Conservation (phyloP, 2,329 filamentous ascomycete species). For the Cladobotryum protrusum region DNA sequence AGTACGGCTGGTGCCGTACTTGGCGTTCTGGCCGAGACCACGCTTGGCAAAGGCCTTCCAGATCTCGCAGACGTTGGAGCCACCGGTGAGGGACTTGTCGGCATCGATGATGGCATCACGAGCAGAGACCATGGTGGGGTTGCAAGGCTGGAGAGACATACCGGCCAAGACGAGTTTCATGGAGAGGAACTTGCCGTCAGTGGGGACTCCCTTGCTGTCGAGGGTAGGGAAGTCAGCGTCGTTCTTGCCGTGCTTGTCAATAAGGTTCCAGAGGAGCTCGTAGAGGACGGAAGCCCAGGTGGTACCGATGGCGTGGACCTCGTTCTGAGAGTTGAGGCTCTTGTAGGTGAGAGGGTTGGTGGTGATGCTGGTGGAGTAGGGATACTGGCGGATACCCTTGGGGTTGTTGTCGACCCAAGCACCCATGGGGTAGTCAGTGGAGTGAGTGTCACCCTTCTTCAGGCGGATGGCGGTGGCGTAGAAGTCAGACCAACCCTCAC, state of each 20-base stretch:
- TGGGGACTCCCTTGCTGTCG: slow-evolving; percentile 37
- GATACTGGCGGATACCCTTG: slow-evolving; percentile 41
- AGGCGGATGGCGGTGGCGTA: slow-evolving; percentile 45
- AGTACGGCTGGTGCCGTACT: slow-evolving; percentile 23
- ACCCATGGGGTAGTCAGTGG: slow-evolving; percentile 42
- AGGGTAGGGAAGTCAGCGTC: slow-evolving; percentile 36
- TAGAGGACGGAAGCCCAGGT: slow-evolving; percentile 49
- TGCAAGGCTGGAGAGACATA: slow-evolving; percentile 51
- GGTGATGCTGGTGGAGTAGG: slow-evolving; percentile 44
- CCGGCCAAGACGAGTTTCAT: slow-evolving; percentile 48
- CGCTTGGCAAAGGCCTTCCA: slow-evolving; percentile 53
- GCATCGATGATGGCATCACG: slow-evolving; percentile 52
- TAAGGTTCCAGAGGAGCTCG: slow-evolving; percentile 52
- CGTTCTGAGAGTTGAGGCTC: slow-evolving; percentile 28
- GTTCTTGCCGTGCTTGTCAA: slow-evolving; percentile 50
- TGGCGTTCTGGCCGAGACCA: slow-evolving; percentile 40
- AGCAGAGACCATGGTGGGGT: slow-evolving; percentile 46
- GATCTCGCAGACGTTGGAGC: slow-evolving; percentile 43
- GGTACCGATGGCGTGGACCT: slow-evolving; percentile 44
- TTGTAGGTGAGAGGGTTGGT: slow-evolving; percentile 47
- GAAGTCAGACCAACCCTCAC: slow-evolving; percentile 54
- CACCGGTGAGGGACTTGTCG: slow-evolving; percentile 44
- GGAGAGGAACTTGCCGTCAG: slow-evolving; percentile 44
- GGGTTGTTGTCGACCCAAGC: slow-evolving; percentile 41
- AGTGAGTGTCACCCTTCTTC: slow-evolving; percentile 39